phyloP scores from a whole-genome alignment of 1,284 basidiomycete species.

The Moesziomyces sp. region DNA sequence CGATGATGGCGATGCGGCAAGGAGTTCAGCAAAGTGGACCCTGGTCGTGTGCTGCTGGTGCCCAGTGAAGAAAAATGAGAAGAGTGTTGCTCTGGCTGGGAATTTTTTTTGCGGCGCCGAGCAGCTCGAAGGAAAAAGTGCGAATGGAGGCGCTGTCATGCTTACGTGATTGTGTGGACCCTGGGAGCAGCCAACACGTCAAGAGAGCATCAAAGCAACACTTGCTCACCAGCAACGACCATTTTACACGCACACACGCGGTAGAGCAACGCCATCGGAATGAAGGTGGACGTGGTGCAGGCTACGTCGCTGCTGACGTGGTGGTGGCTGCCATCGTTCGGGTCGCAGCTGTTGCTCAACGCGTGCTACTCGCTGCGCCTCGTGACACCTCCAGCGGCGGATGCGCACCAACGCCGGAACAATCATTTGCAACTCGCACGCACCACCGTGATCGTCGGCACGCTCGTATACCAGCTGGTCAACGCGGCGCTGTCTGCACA shows the following conservation, averaged over 20 bases:
- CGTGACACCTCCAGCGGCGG: constrained; percentile 8
- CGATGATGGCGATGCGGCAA: neutral
- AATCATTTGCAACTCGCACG: constrained; percentile 33
- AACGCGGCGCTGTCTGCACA: constrained; percentile 73
- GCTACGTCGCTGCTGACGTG: constrained; percentile 36
- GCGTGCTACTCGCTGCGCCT: constrained; percentile 21
- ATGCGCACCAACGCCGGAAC: constrained; percentile 4
- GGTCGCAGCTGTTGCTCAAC: constrained; percentile 25
- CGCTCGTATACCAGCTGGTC: constrained; percentile 77
- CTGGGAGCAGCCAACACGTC: constrained; percentile 3
- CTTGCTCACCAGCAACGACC: too few relatives aligned
- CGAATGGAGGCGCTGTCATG: constrained; percentile 26
- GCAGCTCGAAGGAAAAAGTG: neutral
- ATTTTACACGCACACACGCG: neutral
- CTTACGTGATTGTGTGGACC: constrained; percentile 16
- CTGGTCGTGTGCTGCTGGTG: neutral
- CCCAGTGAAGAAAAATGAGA: neutral
- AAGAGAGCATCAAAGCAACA: too few relatives aligned
- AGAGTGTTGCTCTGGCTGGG: neutral
- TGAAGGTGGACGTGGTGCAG: constrained; percentile 27
- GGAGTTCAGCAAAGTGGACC: neutral
- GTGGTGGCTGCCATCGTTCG: constrained; percentile 45
- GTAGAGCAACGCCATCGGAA: neutral
- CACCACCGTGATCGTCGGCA: constrained; percentile 76
- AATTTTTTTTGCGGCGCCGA: neutral